These are phyloP conservation scores for Yamadazyma takamatsuzukensis DNA, from an alignment of 805 yeast genomes.

Conservation along the genomic window DNA sequence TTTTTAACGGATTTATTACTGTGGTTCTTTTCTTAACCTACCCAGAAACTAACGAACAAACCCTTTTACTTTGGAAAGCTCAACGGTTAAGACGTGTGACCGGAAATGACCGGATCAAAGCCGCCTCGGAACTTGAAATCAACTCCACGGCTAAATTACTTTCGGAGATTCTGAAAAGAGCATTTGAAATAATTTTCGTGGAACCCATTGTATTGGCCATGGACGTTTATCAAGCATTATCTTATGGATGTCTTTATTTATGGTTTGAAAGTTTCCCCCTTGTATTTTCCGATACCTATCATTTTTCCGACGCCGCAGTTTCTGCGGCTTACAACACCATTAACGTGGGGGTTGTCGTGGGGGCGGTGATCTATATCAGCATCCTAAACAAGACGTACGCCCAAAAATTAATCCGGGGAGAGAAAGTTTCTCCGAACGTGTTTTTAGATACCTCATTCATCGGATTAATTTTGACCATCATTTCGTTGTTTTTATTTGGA, in stretches of 20 bases:
- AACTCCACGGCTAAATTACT: background rate
- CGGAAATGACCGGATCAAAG: slow-evolving; percentile 43
- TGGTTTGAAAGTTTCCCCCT: slow-evolving; percentile 65
- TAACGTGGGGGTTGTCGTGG: slow-evolving; percentile 5
- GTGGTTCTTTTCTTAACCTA: slow-evolving; percentile 3
- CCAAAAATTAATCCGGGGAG: slow-evolving; percentile 8
- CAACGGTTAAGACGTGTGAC: slow-evolving; percentile 44
- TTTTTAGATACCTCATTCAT: slow-evolving; percentile 36
- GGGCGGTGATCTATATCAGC: slow-evolving; percentile 2
- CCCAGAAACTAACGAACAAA: slow-evolving; percentile 35
- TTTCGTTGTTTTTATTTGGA: slow-evolving; percentile 43
- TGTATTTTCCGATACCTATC: slow-evolving; percentile 41
- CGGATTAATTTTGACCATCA: slow-evolving; percentile 39
- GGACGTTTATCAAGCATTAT: slow-evolving; percentile 48
- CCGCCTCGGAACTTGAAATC: slow-evolving; percentile 33
- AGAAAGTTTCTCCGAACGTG: slow-evolving; percentile 34
- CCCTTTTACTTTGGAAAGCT: slow-evolving; percentile 47
- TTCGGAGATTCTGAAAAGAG: slow-evolving; percentile 35
- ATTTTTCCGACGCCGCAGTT: slow-evolving; percentile 45
- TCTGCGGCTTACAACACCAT: slow-evolving; percentile 26
- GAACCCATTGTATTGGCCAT: slow-evolving; percentile 59
- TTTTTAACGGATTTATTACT: slow-evolving; percentile 4
- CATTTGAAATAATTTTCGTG: slow-evolving; percentile 43
- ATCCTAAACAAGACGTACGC: slow-evolving; percentile 2
- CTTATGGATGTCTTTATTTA: slow-evolving; percentile 50